phyloP scores from a whole-genome alignment of 1,139 yeast species.

The Pichia sp. region DNA sequence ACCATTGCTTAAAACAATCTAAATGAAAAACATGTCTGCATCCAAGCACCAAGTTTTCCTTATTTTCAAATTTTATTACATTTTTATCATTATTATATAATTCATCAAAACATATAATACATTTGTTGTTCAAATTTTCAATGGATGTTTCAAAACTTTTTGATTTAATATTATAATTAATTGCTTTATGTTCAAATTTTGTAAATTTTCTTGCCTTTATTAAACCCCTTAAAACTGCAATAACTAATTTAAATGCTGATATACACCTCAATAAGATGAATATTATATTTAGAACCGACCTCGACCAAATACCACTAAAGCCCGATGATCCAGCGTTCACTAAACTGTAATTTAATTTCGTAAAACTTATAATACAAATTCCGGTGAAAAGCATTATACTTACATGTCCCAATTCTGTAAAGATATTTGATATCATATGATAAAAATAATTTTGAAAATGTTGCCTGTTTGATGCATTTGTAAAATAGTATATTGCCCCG shows the following conservation, averaged over 20 bases:
- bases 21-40: constrained; percentile 45
- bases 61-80: neutral
- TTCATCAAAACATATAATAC: neutral
- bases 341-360: constrained; percentile 10
- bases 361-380: constrained; percentile 17
- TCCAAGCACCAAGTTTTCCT: constrained; percentile 22
- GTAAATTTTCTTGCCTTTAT: constrained; percentile 22
- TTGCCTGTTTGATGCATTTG: constrained; percentile 19
- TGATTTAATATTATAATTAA: constrained; percentile 1
- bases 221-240: constrained; percentile 19
- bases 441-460: constrained; percentile 15
- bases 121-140: constrained; percentile 15
- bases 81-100: neutral
- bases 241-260: constrained; percentile 17
- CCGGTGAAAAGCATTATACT: constrained; percentile 19
- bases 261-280: constrained; percentile 19
- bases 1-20: constrained; percentile 42
- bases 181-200: constrained; percentile 15
- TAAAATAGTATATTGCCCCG: constrained; percentile 19
- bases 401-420: constrained; percentile 20
- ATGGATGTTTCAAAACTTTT: neutral
- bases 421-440: constrained; percentile 14
- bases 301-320: constrained; percentile 12
- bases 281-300: constrained; percentile 14
- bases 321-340: constrained; percentile 3